Evolutionary conservation across 164 flowering plant species (phyloP).

Genomic region (Nymphaea thermarum): DNA sequence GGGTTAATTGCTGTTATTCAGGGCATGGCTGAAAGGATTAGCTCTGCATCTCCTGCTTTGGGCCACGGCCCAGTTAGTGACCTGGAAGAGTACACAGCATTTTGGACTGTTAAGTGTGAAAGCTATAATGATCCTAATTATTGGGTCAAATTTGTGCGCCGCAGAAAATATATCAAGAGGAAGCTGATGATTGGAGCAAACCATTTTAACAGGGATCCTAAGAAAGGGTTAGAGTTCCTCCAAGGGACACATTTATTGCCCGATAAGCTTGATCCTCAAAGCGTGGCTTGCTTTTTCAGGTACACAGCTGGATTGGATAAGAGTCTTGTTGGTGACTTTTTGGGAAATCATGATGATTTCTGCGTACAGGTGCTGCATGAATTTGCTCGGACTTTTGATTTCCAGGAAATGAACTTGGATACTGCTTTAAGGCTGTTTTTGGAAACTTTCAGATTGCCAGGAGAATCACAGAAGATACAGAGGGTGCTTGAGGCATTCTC

Average conservation of each 20-base stretch:
- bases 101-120: slow-evolving; percentile 32
- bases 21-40: slow-evolving; percentile 31
- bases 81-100: slow-evolving; percentile 19
- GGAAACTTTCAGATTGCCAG: slow-evolving; percentile 34
- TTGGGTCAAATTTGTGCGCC: slow-evolving; percentile 28
- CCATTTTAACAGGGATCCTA: slow-evolving; percentile 29
- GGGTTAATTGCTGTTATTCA: slow-evolving; percentile 31
- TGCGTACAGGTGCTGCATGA: slow-evolving; percentile 33
- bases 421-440: slow-evolving; percentile 30
- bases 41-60: slow-evolving; percentile 8
- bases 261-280: slow-evolving; percentile 29
- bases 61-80: slow-evolving; percentile 9
- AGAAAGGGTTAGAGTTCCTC: slow-evolving; percentile 30
- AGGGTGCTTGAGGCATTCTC: slow-evolving; percentile 39
- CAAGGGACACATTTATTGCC: slow-evolving; percentile 30
- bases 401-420: slow-evolving; percentile 30
- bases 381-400: slow-evolving; percentile 32
- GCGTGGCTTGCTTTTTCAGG: slow-evolving; percentile 37
- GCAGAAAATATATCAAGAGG: slow-evolving; percentile 27
- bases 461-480: slow-evolving; percentile 36
- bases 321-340: slow-evolving; percentile 29
- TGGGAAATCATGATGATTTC: slow-evolving; percentile 33
- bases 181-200: slow-evolving; percentile 24
- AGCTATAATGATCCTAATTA: slow-evolving; percentile 21
- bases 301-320: slow-evolving; percentile 33